Evolutionary conservation across 1,139 yeast genomes (phyloP).

Genomic region (Suhomyces choctaworum): DNA sequence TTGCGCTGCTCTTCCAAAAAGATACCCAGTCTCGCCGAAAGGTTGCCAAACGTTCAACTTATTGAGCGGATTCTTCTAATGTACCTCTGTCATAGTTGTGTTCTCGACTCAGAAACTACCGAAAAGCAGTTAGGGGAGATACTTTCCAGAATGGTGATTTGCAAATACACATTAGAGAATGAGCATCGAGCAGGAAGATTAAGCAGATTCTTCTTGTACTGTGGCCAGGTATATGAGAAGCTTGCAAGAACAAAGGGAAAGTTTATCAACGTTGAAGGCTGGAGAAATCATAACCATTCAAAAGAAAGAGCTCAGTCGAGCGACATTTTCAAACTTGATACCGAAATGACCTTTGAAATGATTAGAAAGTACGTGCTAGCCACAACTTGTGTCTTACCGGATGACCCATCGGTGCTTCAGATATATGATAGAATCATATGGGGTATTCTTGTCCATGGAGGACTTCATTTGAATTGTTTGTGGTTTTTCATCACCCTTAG

Average conservation of each 20-base stretch:
- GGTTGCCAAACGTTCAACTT: too few relatives aligned
- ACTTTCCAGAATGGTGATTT: not conserved
- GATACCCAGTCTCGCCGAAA: too few relatives aligned
- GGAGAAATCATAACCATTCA: not conserved
- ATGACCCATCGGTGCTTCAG: conserved; percentile 35
- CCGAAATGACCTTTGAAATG: conserved; percentile 28
- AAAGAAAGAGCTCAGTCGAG: conserved; percentile 1
- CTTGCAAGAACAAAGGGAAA: conserved; percentile 15
- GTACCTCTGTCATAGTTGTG: conserved; percentile 3
- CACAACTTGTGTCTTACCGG: conserved; percentile 26
- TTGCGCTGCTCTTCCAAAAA: conserved; percentile 6
- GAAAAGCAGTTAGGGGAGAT: not conserved
- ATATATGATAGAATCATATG: conserved; percentile 40
- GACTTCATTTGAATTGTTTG: conserved; percentile 39
- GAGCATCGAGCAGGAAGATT: conserved; percentile 3
- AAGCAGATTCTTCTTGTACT: conserved; percentile 19
- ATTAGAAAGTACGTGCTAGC: conserved; percentile 35
- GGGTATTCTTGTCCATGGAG: conserved; percentile 45
- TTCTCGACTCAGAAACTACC: not conserved
- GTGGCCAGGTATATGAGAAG: conserved; percentile 24
- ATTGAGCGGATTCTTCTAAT: conserved; percentile 1
- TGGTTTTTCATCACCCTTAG: conserved; percentile 41
- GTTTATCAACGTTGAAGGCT: conserved; percentile 4
- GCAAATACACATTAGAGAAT: not conserved
- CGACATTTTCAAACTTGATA: conserved; percentile 23